Percentiles rank a stretch among this genome's conserved stretches.
These are phyloP conservation scores for Jatropha podagrica DNA, from an alignment of 441 rosid genomes.

Conservation along the genomic window DNA sequence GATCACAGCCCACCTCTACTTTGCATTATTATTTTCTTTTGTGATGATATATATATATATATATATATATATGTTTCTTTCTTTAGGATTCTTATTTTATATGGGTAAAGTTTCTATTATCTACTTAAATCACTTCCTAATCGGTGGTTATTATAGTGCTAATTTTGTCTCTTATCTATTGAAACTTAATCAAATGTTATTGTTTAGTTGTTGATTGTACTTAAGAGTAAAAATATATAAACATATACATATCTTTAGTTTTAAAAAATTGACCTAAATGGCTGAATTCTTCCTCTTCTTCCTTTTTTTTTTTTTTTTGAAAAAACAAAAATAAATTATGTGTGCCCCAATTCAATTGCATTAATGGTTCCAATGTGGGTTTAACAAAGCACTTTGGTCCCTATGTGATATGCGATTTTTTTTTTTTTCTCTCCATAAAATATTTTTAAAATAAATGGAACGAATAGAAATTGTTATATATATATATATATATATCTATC, in stretches of 20 bases:
- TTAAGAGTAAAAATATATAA: not conserved
- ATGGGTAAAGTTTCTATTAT: not conserved
- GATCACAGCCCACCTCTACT: constrained; percentile 29
- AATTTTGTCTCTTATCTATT: constrained; percentile 1
- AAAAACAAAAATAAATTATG: no score
- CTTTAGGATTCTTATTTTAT: not conserved
- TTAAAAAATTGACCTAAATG: not conserved
- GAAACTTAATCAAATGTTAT: not conserved
- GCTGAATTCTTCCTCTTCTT: not conserved
- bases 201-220: constrained; percentile 6
- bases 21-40: not conserved
- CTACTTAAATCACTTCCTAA: not conserved
- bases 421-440: no score
- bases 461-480: no score
- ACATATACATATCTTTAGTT: not conserved
- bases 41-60: no score
- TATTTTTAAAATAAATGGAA: no score
- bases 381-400: no score
- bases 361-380: no score
- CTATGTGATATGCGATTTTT: no score
- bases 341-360: no score
- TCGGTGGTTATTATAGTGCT: not conserved
- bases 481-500: not conserved
- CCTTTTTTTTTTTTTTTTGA: no score
- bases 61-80: no score